Evolutionary conservation across 441 rosid genomes (phyloP), one percentile per base, ranked within the genome.

Genomic region (Pelargonium myrrhifolium): DNA sequence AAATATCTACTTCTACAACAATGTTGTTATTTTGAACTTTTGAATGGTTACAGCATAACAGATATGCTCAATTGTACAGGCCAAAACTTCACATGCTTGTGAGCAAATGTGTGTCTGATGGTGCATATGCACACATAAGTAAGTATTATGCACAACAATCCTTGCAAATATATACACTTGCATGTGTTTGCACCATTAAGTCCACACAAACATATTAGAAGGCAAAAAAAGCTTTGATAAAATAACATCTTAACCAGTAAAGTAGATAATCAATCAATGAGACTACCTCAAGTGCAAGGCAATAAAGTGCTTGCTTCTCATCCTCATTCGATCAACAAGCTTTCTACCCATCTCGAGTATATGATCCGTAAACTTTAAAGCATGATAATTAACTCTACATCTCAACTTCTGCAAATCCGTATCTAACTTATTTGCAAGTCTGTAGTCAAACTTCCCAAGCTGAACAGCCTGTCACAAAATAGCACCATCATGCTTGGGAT

Each of bases 361-460:
- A 62, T 97, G 83, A 75, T 85, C 79, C 7, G 95, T 89, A 72
- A 95, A 95, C 81, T 81, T 89, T 28, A 95, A 84, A 45, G 97
- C 91, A 43, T 92, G 93, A 71, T 87, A 92, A 66, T 95, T 95
- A 64, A 89, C 99, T 80, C 97, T 85, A 68, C 99, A 95, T 74
- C 99, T 86, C 77, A 95, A 71, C 78, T 89, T 92, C 72, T 95
- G 99, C 65, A 95, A 71, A 60, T 92, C 90, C 45, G 85, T 79
- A 71, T 82, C 85, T 84, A 92, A 76, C 82, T 76, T 89, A 79
- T 95, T 95, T 65, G 98, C 82, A 2, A 95, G 95, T 73, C 99
- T 83, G 73, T 92, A 95, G 77, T 95, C 99, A 80, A 92, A 95
- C 78, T 92, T 95, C 65, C 81, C 76, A 58, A 95, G 81, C 69